Percentiles rank a stretch among this genome's conserved stretches.
These are phyloP conservation scores for Saturnispora sanitii DNA, from an alignment of 805 yeast genomes.

Conservation along the genomic window DNA sequence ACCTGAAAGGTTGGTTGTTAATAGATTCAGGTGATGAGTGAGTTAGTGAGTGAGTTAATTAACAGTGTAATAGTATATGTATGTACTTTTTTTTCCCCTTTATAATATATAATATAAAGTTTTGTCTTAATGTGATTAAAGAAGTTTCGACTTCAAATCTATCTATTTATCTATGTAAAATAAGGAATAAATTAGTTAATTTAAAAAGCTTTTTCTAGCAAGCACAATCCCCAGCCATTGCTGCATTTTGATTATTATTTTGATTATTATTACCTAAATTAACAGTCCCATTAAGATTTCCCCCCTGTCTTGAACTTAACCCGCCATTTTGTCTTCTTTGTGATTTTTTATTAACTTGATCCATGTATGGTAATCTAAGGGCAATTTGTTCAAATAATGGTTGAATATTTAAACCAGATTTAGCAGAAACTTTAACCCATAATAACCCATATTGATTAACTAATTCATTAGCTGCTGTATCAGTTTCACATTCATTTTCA, in stretches of 20 bases:
- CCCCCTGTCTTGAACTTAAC: constrained; percentile 8
- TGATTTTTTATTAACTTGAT: constrained; percentile 11
- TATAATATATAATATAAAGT: too few species aligned
- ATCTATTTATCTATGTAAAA: background rate
- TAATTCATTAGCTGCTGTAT: constrained; percentile 38
- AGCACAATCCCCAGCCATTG: constrained; percentile 21
- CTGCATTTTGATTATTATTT: constrained; percentile 17
- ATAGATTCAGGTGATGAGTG: constrained; percentile 58
- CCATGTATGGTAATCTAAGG: constrained; percentile 31
- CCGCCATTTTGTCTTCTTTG: background rate
- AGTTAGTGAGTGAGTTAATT: too few species aligned
- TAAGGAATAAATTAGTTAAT: background rate
- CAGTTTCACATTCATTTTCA: constrained; percentile 35
- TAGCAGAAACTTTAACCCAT: constrained; percentile 50
- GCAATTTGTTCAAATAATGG: constrained; percentile 44
- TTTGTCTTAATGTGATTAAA: too few species aligned
- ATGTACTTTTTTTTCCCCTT: too few species aligned
- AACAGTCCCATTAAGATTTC: constrained; percentile 19
- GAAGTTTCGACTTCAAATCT: too few species aligned
- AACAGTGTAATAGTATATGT: too few species aligned
- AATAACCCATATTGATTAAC: constrained; percentile 42
- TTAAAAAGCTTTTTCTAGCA: constrained; percentile 13
- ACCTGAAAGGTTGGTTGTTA: constrained; percentile 64
- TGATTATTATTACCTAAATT: constrained; percentile 18
- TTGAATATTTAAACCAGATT: constrained; percentile 42